Evolutionary conservation across 208 protist species (phyloP).

Genomic region (Herpetomonas tarakana): DNA sequence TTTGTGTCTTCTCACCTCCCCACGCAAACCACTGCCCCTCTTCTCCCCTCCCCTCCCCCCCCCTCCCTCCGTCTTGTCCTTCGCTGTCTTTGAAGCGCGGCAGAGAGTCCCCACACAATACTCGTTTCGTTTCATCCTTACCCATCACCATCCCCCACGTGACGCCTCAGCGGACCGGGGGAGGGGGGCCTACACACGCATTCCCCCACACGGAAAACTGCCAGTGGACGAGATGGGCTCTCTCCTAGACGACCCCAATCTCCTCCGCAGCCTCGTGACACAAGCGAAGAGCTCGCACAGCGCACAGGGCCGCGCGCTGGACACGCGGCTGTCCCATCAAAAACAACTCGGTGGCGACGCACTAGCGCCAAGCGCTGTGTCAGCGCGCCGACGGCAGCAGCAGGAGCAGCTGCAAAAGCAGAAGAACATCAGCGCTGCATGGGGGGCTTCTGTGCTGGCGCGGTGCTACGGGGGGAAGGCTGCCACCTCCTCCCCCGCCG

Average conservation of each 20-base stretch:
- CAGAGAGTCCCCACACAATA: no score
- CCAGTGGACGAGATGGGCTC: no score
- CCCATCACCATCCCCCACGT: no score
- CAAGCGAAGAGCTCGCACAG: conserved; percentile 56
- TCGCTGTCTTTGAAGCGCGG: no score
- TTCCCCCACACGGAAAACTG: no score
- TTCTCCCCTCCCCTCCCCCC: no score
- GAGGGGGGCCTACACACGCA: no score
- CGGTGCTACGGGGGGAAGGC: not conserved
- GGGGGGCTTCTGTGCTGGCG: conserved; percentile 11
- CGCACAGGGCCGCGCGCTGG: conserved; percentile 55
- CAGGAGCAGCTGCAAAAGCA: conserved; percentile 46
- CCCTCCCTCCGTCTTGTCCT: no score
- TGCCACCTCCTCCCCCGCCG: not conserved
- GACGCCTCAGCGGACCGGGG: no score
- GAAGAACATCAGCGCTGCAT: conserved; percentile 39
- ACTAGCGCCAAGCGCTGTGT: conserved; percentile 41
- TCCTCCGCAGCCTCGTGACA: conserved; percentile 42
- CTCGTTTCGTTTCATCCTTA: no score
- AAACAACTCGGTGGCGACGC: conserved; percentile 25
- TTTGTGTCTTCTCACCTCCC: no score
- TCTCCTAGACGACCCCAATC: conserved; percentile 45
- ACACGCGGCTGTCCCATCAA: conserved; percentile 37
- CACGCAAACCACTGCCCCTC: no score
- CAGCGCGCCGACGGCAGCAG: conserved; percentile 39